Base-by-base conservation (phyloP, 1,139 yeast genomes). In the Meyerozyma smithsonii region DNA sequence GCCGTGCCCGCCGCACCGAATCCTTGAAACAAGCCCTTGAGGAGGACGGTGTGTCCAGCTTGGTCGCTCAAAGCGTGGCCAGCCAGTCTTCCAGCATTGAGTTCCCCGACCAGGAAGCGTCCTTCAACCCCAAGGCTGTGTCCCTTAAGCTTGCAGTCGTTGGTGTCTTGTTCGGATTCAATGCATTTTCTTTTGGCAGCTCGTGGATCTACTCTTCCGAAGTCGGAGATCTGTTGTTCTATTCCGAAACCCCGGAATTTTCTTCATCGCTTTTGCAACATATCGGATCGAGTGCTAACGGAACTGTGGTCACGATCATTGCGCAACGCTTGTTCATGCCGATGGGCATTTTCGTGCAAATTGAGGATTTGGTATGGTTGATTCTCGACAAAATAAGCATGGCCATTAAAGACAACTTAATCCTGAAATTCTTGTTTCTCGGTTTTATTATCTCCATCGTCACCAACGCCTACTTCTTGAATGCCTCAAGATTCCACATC, bases 21-120 rank as follows among this genome's bases (percentile, higher is more conserved):
- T 78, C 81, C 43, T 77, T 90, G 57, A 82, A 85, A 56, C 81
- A 79, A 50, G 92, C 89, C 17, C 71, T 92, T 50, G 96, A 90
- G 64, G 98, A 92, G 60, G 98, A 94, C 54, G 98, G 98, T 17
- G 78, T 92, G 32, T 76, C 88, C 36, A 80, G 80, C 40, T 66
- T 72, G 43, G 86, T 86, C 36, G 97, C 77, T 8, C 62, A 63
- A 16, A 59, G 92, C 35, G 64, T 70, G 35, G 75, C 73, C 18
- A 80, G 77, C 47, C 74, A 78, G 42, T 83, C 86, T 32, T 81
- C 90, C 19, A 75, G 71, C 32, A 60, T 69, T 38, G 72, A 67
- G 33, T 56, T 61, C 37, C 64, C 72, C 34, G 56, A 68, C 39
- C 61, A 59, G 33, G 56, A 52, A n/a, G 47, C 58, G 5, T 49